A percentile compares a stretch with the other conserved stretches of the same genome.
Evolutionary conservation across 2,329 filamentous ascomycete genomes (phyloP).

Genomic region (Sporothrix luriei): DNA sequence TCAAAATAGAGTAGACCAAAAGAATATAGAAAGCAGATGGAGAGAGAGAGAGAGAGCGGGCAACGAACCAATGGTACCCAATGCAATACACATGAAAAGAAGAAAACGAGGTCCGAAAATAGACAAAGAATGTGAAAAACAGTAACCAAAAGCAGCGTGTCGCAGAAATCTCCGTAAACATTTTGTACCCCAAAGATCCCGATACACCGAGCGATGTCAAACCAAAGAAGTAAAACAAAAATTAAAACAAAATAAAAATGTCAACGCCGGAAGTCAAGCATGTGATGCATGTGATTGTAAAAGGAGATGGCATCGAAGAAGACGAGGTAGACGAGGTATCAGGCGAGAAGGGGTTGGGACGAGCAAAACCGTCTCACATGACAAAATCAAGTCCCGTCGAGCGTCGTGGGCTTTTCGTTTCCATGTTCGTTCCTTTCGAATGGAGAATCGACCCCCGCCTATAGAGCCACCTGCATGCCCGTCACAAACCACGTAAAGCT

Average conservation of each 20-base stretch:
- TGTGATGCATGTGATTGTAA: constrained; percentile 4
- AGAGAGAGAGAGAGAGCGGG: neutral
- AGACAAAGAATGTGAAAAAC: neutral
- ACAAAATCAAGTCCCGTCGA: neutral
- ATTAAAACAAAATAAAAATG: neutral
- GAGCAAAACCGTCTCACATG: neutral
- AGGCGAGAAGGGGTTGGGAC: neutral
- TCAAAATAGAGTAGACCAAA: neutral
- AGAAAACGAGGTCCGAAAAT: neutral
- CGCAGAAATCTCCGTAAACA: constrained; percentile 24
- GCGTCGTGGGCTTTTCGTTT: neutral
- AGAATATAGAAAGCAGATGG: neutral
- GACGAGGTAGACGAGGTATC: neutral
- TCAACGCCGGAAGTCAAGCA: constrained; percentile 27
- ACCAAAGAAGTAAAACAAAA: neutral
- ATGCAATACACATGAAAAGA: constrained; percentile 23
- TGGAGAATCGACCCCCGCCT: neutral
- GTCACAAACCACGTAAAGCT: constrained; percentile 67
- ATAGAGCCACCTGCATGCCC: constrained; percentile 46
- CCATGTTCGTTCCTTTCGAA: neutral
- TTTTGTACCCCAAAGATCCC: constrained; percentile 29
- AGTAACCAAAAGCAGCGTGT: constrained; percentile 24
- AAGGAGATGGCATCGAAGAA: neutral
- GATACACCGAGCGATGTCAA: constrained; percentile 29
- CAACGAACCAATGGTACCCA: neutral